Evolutionary conservation across 2,329 filamentous ascomycete species (phyloP).

Genomic region (Fusarium musae): DNA sequence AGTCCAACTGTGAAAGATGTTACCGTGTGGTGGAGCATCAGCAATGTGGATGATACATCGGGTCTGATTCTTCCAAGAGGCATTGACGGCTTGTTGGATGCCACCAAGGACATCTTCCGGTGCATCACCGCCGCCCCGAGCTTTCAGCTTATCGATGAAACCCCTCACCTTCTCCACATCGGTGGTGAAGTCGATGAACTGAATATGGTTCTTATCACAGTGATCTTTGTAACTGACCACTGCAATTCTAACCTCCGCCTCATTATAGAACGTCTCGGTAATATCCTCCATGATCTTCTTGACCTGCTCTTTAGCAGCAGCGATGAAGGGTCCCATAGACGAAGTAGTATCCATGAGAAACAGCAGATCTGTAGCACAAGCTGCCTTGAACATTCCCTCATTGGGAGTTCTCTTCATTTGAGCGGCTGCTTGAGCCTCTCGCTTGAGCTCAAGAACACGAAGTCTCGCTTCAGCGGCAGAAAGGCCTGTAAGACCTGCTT

Average conservation of each 20-base stretch:
- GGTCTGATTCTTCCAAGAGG: constrained; percentile 49
- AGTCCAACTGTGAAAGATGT: neutral
- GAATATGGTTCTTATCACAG: constrained; percentile 12
- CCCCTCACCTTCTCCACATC: neutral
- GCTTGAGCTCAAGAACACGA: constrained; percentile 18
- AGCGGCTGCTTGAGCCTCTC: constrained; percentile 14
- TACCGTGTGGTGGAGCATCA: constrained; percentile 21
- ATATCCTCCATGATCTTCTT: constrained; percentile 49
- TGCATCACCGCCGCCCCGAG: constrained; percentile 44
- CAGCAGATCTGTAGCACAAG: constrained; percentile 51
- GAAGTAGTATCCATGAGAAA: constrained; percentile 53
- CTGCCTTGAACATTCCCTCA: constrained; percentile 47
- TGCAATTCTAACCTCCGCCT: constrained; percentile 49
- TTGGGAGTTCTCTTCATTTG: constrained; percentile 12
- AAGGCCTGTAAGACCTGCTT: constrained; percentile 2
- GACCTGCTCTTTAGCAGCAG: constrained; percentile 50
- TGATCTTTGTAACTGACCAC: constrained; percentile 54
- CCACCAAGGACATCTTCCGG: constrained; percentile 53
- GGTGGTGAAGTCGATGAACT: constrained; percentile 25
- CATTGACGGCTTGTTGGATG: constrained; percentile 45
- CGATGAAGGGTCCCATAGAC: constrained; percentile 49
- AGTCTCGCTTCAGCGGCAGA: constrained; percentile 19
- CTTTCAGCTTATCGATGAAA: constrained; percentile 8
- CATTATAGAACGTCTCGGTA: constrained; percentile 45
- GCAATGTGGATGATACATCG: constrained; percentile 38